Conservation (phyloP, 208 protist genomes). For the Phytomonas sp. region DNA sequence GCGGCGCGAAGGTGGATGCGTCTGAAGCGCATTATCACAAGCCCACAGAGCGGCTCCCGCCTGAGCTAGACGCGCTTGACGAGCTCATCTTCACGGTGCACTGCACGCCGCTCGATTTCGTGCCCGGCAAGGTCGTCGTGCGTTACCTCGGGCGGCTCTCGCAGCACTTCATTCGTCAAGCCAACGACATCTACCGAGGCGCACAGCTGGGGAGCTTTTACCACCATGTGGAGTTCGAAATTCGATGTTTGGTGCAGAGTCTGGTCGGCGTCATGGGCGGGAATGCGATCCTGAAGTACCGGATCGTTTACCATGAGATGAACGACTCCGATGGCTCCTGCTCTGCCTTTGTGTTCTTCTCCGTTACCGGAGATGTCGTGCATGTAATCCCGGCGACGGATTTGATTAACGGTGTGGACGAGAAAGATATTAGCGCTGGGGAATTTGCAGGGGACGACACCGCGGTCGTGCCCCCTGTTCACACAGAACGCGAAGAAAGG, state of each 20-base stretch:
- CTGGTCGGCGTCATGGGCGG: slow-evolving; percentile 76
- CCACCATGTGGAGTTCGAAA: slow-evolving; percentile 65
- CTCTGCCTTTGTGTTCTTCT: slow-evolving; percentile 66
- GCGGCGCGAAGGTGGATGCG: not conserved
- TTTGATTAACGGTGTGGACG: slow-evolving; percentile 7
- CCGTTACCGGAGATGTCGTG: slow-evolving; percentile 85
- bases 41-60: not conserved
- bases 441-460: not conserved
- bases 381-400: slow-evolving; percentile 33
- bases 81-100: slow-evolving; percentile 7
- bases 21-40: not conserved
- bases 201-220: slow-evolving; percentile 64
- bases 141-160: slow-evolving; percentile 83
- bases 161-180: slow-evolving; percentile 89
- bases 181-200: slow-evolving; percentile 34
- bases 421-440: not conserved
- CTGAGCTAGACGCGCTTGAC: not conserved
- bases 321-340: slow-evolving; percentile 72
- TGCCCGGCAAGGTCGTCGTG: slow-evolving; percentile 70
- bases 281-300: slow-evolving; percentile 81
- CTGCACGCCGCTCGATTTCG: slow-evolving; percentile 66
- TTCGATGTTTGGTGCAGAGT: slow-evolving; percentile 62
- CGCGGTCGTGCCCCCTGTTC: not conserved
- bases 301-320: slow-evolving; percentile 78
- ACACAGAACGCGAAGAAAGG: not conserved